Evolutionary conservation across 352 stramenopile species (phyloP).

Genomic region (Phytophthora ohioensis): DNA sequence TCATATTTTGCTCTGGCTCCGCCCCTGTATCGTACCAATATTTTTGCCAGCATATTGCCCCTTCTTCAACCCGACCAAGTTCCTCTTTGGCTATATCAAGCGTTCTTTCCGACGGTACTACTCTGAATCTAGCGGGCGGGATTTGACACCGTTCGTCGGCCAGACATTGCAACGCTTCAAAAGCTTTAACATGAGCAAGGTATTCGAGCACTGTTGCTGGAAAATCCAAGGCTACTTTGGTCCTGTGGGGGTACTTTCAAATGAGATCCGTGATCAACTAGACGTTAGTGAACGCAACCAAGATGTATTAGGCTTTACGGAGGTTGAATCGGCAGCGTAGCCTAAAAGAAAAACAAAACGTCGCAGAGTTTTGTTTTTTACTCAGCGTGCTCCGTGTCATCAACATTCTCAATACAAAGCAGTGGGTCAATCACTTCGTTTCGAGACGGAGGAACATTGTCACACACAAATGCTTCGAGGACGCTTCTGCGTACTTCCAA

Average conservation of each 20-base stretch:
- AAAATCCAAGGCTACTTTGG: neutral
- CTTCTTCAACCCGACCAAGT: neutral
- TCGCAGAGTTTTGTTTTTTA: no score
- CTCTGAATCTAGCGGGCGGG: neutral
- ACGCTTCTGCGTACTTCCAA: constrained; percentile 1
- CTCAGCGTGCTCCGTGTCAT: no score
- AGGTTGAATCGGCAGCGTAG: no score
- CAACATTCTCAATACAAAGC: no score
- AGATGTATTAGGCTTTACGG: no score
- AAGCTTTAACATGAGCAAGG: neutral
- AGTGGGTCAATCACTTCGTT: neutral
- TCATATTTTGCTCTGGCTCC: no score
- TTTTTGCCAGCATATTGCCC: neutral
- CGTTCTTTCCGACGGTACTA: neutral
- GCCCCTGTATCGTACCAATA: neutral
- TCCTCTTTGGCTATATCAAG: neutral
- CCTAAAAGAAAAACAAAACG: no score
- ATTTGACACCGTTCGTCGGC: neutral
- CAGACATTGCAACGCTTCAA: neutral
- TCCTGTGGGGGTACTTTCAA: neutral
- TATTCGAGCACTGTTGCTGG: neutral
- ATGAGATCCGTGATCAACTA: neutral
- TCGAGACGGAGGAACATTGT: neutral
- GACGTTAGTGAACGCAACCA: no score
- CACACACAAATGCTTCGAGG: neutral